A percentile compares a stretch with the other conserved stretches of the same genome.
Evolutionary conservation across 306 rosid species (phyloP).

Genomic region (Prinsepia uniflora): DNA sequence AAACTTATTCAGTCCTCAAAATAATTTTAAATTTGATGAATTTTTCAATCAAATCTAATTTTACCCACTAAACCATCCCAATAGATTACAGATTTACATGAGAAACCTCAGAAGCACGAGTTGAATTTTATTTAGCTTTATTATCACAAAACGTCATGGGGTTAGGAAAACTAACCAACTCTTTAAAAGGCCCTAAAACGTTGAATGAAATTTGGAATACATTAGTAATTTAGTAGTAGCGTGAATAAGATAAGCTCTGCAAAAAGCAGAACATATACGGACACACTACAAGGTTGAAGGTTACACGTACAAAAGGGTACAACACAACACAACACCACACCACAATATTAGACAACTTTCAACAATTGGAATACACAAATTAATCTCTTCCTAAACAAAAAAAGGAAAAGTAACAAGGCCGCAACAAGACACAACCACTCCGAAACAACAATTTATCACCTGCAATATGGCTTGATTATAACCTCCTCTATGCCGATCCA

Average conservation of each 20-base stretch:
- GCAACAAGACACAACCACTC: conserved; percentile 21
- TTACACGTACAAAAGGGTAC: conserved; percentile 21
- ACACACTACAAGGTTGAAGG: background rate
- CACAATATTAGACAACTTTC: conserved; percentile 16
- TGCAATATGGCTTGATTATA: conserved; percentile 4
- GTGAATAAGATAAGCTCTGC: background rate
- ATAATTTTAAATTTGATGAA: too few species aligned
- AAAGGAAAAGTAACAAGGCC: background rate
- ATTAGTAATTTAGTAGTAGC: background rate
- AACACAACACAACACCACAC: conserved; percentile 31
- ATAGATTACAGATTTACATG: too few species aligned
- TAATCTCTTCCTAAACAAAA: conserved; percentile 4
- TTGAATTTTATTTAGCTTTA: too few species aligned
- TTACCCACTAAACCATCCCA: too few species aligned
- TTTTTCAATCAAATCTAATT: too few species aligned
- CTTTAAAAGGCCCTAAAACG: background rate
- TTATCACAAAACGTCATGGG: too few species aligned
- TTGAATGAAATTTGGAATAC: background rate
- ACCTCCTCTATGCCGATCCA: conserved; percentile 61
- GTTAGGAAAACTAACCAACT: too few species aligned
- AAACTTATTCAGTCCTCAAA: too few species aligned
- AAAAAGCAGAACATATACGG: conserved; percentile 14
- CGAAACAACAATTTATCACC: conserved; percentile 7
- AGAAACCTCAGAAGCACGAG: too few species aligned
- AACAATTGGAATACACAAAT: conserved; percentile 14